Conservation (phyloP, 768 basidiomycete species). For the Boletus coccyginus region DNA sequence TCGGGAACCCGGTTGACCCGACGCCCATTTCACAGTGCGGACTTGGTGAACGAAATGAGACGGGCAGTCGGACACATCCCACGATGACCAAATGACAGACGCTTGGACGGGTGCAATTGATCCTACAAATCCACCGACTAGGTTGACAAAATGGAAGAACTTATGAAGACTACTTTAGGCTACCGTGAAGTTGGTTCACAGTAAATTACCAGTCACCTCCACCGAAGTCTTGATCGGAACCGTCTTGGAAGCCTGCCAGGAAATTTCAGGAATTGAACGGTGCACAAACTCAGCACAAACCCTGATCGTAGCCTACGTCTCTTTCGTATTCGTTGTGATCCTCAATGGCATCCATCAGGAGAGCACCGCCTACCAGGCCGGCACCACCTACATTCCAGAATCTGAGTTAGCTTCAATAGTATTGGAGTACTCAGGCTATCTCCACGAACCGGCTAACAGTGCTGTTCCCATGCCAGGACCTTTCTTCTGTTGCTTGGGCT, state of each 20-base stretch:
- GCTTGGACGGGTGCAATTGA: constrained; percentile 2
- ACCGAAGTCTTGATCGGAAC: constrained; percentile 1
- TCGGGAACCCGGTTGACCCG: too few species aligned
- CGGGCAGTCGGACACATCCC: neutral
- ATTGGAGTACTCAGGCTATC: neutral
- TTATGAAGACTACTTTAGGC: neutral
- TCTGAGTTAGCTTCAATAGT: neutral
- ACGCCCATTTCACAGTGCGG: too few species aligned
- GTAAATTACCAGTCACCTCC: constrained; percentile 11
- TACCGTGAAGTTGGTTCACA: neutral
- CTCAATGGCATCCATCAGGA: constrained; percentile 53
- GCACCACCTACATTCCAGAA: constrained; percentile 44
- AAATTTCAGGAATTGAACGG: constrained; percentile 6
- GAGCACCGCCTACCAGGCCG: constrained; percentile 61
- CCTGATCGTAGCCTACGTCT: constrained; percentile 35
- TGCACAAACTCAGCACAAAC: constrained; percentile 20
- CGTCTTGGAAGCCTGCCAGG: constrained; percentile 31
- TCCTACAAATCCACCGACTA: constrained; percentile 17
- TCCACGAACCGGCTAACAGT: constrained; percentile 42
- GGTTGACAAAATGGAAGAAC: constrained; percentile 1
- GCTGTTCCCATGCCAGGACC: constrained; percentile 52
- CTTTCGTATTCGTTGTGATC: constrained; percentile 35
- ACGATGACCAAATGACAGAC: neutral
- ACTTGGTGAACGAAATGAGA: neutral
- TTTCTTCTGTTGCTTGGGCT: constrained; percentile 36